Percentiles rank a stretch among this genome's conserved stretches.
Evolutionary conservation across 2,329 filamentous ascomycete genomes (phyloP).

Genomic region (Neofusicoccum kwambonambiense): DNA sequence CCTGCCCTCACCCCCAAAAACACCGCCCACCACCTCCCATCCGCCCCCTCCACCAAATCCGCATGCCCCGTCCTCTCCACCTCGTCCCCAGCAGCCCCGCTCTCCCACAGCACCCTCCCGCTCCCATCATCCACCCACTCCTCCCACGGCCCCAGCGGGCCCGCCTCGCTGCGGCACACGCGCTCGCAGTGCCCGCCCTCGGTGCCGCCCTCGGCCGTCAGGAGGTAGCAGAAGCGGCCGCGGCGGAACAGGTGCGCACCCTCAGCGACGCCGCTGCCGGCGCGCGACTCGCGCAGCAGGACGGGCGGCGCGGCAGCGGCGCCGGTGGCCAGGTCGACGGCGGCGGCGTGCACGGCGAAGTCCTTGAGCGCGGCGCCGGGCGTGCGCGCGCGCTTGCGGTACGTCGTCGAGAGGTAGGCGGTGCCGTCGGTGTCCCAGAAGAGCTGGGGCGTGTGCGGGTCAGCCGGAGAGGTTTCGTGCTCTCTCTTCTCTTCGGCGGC

Average conservation of each 20-base stretch:
- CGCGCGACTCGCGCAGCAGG: conserved; percentile 29
- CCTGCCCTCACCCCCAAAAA: conserved; percentile 45
- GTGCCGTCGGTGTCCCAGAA: conserved; percentile 54
- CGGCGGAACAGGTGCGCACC: conserved; percentile 38
- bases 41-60: conserved; percentile 47
- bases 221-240: conserved; percentile 37
- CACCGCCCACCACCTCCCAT: conserved; percentile 51
- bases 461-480: not conserved
- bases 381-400: conserved; percentile 29
- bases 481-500: no score
- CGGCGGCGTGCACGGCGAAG: conserved; percentile 51
- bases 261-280: conserved; percentile 45
- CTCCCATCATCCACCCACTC: conserved; percentile 56
- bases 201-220: conserved; percentile 49
- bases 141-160: conserved; percentile 60
- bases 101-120: conserved; percentile 27
- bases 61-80: conserved; percentile 53
- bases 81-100: conserved; percentile 38
- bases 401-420: conserved; percentile 49
- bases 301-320: conserved; percentile 17
- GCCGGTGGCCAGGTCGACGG: conserved; percentile 46
- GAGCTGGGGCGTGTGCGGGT: conserved; percentile 22
- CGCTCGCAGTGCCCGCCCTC: conserved; percentile 58
- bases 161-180: conserved; percentile 41
- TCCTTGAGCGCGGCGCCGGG: conserved; percentile 32